Evolutionary conservation across 2,329 filamentous ascomycete genomes (phyloP).

Genomic region (Blastomyces gilchristii): DNA sequence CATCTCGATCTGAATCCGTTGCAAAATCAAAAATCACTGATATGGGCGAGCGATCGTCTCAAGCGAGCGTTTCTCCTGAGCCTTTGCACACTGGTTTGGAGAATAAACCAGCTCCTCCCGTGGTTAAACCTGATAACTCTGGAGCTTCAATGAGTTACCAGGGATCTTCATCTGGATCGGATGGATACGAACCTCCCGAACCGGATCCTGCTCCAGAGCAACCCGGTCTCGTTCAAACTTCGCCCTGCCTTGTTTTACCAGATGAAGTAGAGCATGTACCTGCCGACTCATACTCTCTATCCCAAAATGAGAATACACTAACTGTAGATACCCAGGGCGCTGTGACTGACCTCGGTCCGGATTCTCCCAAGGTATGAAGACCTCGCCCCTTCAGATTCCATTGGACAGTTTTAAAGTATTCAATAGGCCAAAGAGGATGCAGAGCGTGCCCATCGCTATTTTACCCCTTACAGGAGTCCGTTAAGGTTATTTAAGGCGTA

Average conservation of each 20-base stretch:
- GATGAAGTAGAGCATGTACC: slow-evolving; percentile 22
- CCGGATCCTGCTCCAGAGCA: slow-evolving; percentile 23
- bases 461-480: slow-evolving; percentile 70
- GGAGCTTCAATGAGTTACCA: slow-evolving; percentile 12
- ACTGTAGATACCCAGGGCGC: slow-evolving; percentile 24
- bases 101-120: slow-evolving; percentile 12
- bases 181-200: slow-evolving; percentile 48
- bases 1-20: background rate
- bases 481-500: slow-evolving; percentile 75
- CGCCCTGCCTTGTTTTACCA: slow-evolving; percentile 34
- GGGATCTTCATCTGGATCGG: slow-evolving; percentile 33
- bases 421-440: slow-evolving; percentile 20
- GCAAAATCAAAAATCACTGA: background rate
- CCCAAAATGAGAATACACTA: slow-evolving; percentile 24
- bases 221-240: slow-evolving; percentile 26
- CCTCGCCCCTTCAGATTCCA: background rate
- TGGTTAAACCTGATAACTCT: background rate
- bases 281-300: slow-evolving; percentile 17
- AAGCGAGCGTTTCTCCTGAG: background rate
- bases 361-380: slow-evolving; percentile 17
- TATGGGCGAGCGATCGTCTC: background rate
- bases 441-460: slow-evolving; percentile 21
- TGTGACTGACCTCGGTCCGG: slow-evolving; percentile 18
- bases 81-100: slow-evolving; percentile 3
- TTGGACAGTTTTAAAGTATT: slow-evolving; percentile 21